Percentiles rank a stretch among this genome's conserved stretches.
These are phyloP conservation scores for Chaetomiaceae sp. DNA, from an alignment of 2,329 filamentous ascomycete genomes.

Conservation along the genomic window DNA sequence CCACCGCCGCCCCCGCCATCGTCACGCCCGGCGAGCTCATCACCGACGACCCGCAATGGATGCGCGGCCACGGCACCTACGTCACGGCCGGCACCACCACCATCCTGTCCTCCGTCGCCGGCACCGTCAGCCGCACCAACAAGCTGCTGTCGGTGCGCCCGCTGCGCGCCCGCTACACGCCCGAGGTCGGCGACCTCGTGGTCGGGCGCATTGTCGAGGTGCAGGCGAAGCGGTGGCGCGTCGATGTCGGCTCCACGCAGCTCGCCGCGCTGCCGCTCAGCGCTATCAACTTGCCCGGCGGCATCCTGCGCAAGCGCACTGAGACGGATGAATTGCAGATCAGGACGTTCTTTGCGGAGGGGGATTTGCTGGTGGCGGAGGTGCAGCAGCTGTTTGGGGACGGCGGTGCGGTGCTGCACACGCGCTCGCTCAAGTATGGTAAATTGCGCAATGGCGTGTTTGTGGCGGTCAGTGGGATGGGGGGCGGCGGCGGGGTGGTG, in stretches of 20 bases:
- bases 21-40: slow-evolving; percentile 86
- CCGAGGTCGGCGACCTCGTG: slow-evolving; percentile 93
- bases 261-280: slow-evolving; percentile 79
- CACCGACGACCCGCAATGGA: slow-evolving; percentile 92
- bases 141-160: slow-evolving; percentile 90
- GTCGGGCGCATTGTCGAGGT: slow-evolving; percentile 92
- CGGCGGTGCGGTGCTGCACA: slow-evolving; percentile 82
- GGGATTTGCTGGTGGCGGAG: slow-evolving; percentile 88
- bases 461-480: slow-evolving; percentile 71
- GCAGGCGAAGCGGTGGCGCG: slow-evolving; percentile 88
- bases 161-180: slow-evolving; percentile 85
- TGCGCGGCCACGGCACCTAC: slow-evolving; percentile 95
- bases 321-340: slow-evolving; percentile 97
- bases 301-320: slow-evolving; percentile 83
- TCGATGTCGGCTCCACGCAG: slow-evolving; percentile 84
- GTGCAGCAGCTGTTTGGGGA: slow-evolving; percentile 86
- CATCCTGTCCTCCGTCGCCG: slow-evolving; percentile 86
- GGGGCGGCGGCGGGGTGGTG: slow-evolving; percentile 81
- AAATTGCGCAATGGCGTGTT: slow-evolving; percentile 94
- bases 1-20: slow-evolving; percentile 41
- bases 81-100: slow-evolving; percentile 54
- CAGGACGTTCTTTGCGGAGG: slow-evolving; percentile 92
- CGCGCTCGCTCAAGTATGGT: slow-evolving; percentile 84
- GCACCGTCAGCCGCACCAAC: slow-evolving; percentile 88
- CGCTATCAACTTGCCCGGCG: slow-evolving; percentile 90